phyloP scores from a whole-genome alignment of 805 yeast species.

The Pichia californica region DNA sequence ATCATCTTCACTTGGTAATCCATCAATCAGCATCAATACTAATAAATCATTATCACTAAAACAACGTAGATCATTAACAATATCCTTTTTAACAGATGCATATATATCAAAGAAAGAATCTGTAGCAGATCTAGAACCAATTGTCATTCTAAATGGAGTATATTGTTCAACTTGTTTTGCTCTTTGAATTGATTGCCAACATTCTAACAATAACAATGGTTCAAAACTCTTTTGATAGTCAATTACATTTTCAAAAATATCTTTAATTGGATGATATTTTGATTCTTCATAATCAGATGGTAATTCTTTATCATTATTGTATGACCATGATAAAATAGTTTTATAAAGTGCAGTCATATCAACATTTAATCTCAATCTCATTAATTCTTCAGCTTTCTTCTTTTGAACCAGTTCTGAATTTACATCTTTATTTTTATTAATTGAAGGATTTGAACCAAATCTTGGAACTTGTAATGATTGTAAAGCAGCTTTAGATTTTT shows the following conservation, averaged over 20 bases:
- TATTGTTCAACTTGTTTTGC: slow-evolving; percentile 57
- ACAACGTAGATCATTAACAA: slow-evolving; percentile 45
- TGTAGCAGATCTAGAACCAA: slow-evolving; percentile 77
- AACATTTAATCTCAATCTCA: slow-evolving; percentile 74
- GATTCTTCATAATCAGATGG: slow-evolving; percentile 45
- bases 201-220: slow-evolving; percentile 80
- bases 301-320: slow-evolving; percentile 43
- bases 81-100: slow-evolving; percentile 55
- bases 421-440: slow-evolving; percentile 16
- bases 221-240: slow-evolving; percentile 67
- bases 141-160: slow-evolving; percentile 54
- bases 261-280: slow-evolving; percentile 43
- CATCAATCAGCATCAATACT: slow-evolving; percentile 51
- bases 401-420: slow-evolving; percentile 26
- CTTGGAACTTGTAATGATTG: slow-evolving; percentile 25
- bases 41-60: slow-evolving; percentile 69
- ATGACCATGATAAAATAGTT: slow-evolving; percentile 72
- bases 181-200: slow-evolving; percentile 85
- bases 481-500: slow-evolving; percentile 20
- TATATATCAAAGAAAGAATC: slow-evolving; percentile 86
- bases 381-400: slow-evolving; percentile 61
- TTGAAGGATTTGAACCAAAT: slow-evolving; percentile 7
- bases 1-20: slow-evolving; percentile 28
- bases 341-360: slow-evolving; percentile 70
- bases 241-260: slow-evolving; percentile 47